Evolutionary conservation across 371 early-diverging fungal genomes (phyloP).

Genomic region (Rhizomucor pusillus): DNA sequence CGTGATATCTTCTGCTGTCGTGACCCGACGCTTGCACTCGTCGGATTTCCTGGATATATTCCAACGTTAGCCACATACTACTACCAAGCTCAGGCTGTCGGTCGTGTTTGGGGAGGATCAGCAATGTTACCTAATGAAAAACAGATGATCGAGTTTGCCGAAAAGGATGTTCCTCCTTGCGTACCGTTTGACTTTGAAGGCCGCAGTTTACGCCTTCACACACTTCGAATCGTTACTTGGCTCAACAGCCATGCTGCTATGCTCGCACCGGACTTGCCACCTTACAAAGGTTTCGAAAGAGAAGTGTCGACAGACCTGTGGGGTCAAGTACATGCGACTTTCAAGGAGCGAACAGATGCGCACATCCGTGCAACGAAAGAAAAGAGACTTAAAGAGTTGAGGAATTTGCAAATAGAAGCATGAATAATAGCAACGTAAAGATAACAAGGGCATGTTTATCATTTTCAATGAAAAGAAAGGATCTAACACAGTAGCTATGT

Average conservation of each 20-base stretch:
- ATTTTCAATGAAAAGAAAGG: too few relatives aligned
- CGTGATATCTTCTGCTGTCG: constrained; percentile 30
- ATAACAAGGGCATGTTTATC: too few relatives aligned
- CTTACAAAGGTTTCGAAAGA: neutral
- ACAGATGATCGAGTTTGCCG: constrained; percentile 19
- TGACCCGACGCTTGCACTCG: constrained; percentile 39
- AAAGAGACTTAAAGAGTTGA: too few relatives aligned
- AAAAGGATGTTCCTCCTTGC: constrained; percentile 14
- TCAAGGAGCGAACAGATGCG: too few relatives aligned
- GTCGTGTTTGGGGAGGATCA: constrained; percentile 36
- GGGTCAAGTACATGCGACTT: too few relatives aligned
- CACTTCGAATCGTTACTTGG: constrained; percentile 23
- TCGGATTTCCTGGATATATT: constrained; percentile 23
- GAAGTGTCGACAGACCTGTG: too few relatives aligned
- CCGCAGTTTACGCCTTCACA: constrained; percentile 10
- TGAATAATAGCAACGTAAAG: too few relatives aligned
- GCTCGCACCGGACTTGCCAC: too few relatives aligned
- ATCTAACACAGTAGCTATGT: too few relatives aligned
- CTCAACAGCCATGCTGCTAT: constrained; percentile 36
- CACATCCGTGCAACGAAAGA: too few relatives aligned
- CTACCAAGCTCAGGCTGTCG: constrained; percentile 33
- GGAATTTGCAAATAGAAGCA: too few relatives aligned
- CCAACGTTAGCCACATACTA: constrained; percentile 21
- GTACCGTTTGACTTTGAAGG: constrained; percentile 1
- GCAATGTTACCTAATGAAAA: constrained; percentile 21